A percentile compares a stretch with the other conserved stretches of the same genome.
Evolutionary conservation across 2,329 filamentous ascomycete species (phyloP).

Genomic region (Hypoxylon rubiginosum): DNA sequence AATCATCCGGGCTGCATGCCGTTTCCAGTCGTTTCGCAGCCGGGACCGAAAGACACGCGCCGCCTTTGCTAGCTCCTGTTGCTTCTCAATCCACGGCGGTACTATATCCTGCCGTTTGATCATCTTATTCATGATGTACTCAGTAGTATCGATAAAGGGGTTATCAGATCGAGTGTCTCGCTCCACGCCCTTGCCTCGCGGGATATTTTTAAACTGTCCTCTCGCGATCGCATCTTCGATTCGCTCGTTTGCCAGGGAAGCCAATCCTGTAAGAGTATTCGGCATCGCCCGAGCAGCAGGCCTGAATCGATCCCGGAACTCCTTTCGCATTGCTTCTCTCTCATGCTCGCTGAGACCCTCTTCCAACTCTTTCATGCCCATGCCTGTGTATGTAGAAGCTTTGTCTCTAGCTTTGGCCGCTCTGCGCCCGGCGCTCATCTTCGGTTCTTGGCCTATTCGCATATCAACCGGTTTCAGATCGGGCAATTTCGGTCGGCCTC

Average conservation of each 20-base stretch:
- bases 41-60: conserved; percentile 78
- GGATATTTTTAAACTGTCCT: conserved; percentile 89
- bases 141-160: conserved; percentile 94
- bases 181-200: conserved; percentile 82
- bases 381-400: conserved; percentile 64
- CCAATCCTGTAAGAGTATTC: conserved; percentile 81
- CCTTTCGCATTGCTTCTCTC: conserved; percentile 75
- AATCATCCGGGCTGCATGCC: conserved; percentile 84
- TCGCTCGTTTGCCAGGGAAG: conserved; percentile 85
- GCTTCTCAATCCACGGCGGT: conserved; percentile 98
- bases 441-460: conserved; percentile 59
- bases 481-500: conserved; percentile 61
- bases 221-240: conserved; percentile 95
- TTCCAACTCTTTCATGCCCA: conserved; percentile 64
- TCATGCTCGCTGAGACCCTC: conserved; percentile 76
- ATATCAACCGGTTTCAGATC: conserved; percentile 65
- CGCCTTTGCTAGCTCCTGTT: conserved; percentile 85
- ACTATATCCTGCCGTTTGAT: conserved; percentile 96
- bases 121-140: conserved; percentile 99
- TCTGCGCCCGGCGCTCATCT: conserved; percentile 60
- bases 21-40: conserved; percentile 85
- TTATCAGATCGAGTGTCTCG: conserved; percentile 85
- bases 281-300: conserved; percentile 80
- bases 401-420: conserved; percentile 69
- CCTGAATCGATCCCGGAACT: conserved; percentile 85